Conservation (phyloP, 225 moss, liverwort and hornwort genomes). For the Sphagnum tenellum region DNA sequence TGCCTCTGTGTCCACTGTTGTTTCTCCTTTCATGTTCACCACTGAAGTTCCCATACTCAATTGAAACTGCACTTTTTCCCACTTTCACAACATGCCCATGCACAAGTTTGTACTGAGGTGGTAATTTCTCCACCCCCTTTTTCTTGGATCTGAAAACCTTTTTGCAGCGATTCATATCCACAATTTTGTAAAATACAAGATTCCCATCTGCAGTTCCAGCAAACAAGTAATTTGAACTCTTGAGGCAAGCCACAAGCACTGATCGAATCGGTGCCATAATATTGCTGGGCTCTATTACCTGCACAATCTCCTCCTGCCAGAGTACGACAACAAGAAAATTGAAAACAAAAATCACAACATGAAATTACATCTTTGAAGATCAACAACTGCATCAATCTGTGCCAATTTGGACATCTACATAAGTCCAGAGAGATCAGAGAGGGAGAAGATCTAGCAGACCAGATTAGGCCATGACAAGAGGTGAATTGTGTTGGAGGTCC, state of each 20-base stretch:
- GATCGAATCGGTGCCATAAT: conserved; percentile 36
- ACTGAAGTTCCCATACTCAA: conserved; percentile 44
- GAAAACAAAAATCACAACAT: no score
- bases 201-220: conserved; percentile 66
- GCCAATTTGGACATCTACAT: not conserved
- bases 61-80: conserved; percentile 25
- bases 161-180: conserved; percentile 7
- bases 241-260: conserved; percentile 38
- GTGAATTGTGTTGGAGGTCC: conserved; percentile 72
- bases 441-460: conserved; percentile 24
- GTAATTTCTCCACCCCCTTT: no score
- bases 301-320: conserved; percentile 56
- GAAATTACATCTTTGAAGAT: no score
- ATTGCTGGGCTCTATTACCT: conserved; percentile 29
- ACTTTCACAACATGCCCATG: conserved; percentile 29
- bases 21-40: conserved; percentile 16
- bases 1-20: conserved; percentile 9
- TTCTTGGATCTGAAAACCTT: no score
- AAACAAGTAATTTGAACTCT: conserved; percentile 38
- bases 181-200: conserved; percentile 40
- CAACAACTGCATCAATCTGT: no score
- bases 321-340: not conserved
- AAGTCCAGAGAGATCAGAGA: conserved; percentile 2
- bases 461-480: conserved; percentile 83
- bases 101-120: conserved; percentile 19